Base-by-base conservation (phyloP, 2,329 filamentous ascomycete genomes). In the Coniochaeta sp. region DNA sequence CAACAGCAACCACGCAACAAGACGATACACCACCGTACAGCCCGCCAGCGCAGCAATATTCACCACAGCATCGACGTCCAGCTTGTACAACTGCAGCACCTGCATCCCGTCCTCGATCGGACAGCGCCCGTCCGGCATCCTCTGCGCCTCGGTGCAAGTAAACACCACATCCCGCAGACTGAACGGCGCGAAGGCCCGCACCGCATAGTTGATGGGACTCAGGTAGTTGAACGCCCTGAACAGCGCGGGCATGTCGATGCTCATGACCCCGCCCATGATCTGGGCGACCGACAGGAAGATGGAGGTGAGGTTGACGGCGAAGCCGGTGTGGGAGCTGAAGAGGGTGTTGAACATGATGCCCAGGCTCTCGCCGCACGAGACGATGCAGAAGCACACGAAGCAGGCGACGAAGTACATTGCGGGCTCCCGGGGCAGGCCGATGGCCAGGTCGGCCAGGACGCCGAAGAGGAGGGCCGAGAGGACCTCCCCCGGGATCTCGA, bases 291-390 rank as follows among this genome's bases (percentile, higher is more conserved):
- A 86, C 3, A 93, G 77, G 19, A 92, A 77, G 47, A 90, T 81
- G 0, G 82, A 86, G 64, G 88, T 90, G 60, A 90, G 73, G 65
- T 90, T 91, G 61, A 92, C 84, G 0, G 89, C 88, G 70, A 92
- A 92, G 1, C 89, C 89, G 0, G 88, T 89, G 68, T 92, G 89
- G 31, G 28, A 36, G 8, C 70, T 72, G 36, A 91, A 89, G 9
- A 92, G 74, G 0, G 89, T 91, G 74, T 91, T 91, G 31, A 92
- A 92, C 75, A 91, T 85, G 68, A 93, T 91, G 0, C 89, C 89
- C 1, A 92, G 68, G 59, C 85, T 89, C 75, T 92, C 89, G 28
- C 89, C 89, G 67, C 88, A 91, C 59, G 79, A 87, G 17, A 90
- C 87, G 59, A 92, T 83, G 64, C 85, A 88, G 68, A 92, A 91